Conservation (phyloP, 352 stramenopile genomes). For the Phytophthora sansomeana region DNA sequence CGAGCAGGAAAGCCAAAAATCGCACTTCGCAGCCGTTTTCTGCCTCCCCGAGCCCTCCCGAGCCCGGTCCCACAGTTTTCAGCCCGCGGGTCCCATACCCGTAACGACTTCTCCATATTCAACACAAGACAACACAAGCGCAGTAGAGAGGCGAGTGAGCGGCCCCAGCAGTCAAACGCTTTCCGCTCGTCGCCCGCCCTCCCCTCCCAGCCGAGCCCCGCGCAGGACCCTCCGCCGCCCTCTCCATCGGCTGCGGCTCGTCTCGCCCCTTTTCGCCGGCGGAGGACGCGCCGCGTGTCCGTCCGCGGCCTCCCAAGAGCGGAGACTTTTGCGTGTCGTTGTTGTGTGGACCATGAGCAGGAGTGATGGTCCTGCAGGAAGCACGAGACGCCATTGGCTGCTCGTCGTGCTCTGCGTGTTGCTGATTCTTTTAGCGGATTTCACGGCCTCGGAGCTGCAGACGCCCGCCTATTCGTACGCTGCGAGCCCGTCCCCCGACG, state of each 20-base stretch:
- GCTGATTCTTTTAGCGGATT: background rate
- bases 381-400: slow-evolving; percentile 15
- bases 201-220: background rate
- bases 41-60: background rate
- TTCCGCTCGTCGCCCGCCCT: slow-evolving; percentile 12
- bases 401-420: slow-evolving; percentile 12
- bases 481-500: slow-evolving; percentile 38
- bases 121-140: background rate
- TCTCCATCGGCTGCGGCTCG: slow-evolving; percentile 23
- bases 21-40: too few species aligned
- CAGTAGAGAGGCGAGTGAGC: background rate
- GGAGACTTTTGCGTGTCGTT: slow-evolving; percentile 4
- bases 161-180: too few species aligned
- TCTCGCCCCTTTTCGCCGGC: slow-evolving; percentile 22
- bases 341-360: slow-evolving; percentile 26
- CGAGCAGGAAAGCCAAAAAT: background rate
- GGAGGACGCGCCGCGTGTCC: slow-evolving; percentile 27
- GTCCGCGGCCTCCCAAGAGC: slow-evolving; percentile 28
- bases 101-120: slow-evolving; percentile 2
- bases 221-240: background rate
- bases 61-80: too few species aligned
- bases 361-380: slow-evolving; percentile 16
- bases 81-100: background rate
- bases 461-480: slow-evolving; percentile 31
- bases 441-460: background rate